Percentiles rank a stretch among this genome's conserved stretches.
Evolutionary conservation across 768 basidiomycete genomes (phyloP).

Genomic region (Mycena chlorophos): DNA sequence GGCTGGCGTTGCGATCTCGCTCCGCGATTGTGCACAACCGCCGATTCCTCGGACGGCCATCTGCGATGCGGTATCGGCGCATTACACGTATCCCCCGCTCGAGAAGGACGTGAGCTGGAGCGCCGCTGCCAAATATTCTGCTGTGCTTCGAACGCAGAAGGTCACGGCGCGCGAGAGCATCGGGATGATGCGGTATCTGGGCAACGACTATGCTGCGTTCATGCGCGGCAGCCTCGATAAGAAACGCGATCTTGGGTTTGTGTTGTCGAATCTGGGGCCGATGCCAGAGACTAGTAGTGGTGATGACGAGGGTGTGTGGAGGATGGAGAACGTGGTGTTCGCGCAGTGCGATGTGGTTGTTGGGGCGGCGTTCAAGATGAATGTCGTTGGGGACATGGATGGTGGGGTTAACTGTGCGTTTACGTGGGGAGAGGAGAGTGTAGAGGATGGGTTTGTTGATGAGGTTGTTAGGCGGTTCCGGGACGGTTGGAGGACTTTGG

Average conservation of each 20-base stretch:
- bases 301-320: conserved; percentile 16
- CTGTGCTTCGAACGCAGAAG: background rate
- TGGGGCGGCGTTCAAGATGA: conserved; percentile 33
- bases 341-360: conserved; percentile 31
- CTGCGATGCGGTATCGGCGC: background rate
- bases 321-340: conserved; percentile 27
- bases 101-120: background rate
- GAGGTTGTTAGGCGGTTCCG: conserved; percentile 22
- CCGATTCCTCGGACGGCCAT: background rate
- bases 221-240: background rate
- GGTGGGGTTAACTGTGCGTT: conserved; percentile 28
- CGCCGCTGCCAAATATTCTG: background rate
- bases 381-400: conserved; percentile 28
- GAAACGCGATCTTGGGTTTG: conserved; percentile 24
- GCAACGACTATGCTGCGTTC: background rate
- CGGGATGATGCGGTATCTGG: background rate
- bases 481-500: background rate
- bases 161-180: background rate
- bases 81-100: background rate
- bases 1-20: conserved; percentile 32
- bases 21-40: conserved; percentile 27
- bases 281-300: conserved; percentile 15
- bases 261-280: conserved; percentile 41
- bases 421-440: conserved; percentile 28
- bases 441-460: conserved; percentile 25